Conservation (phyloP, 495 filamentous ascomycete genomes). For the Aspergillus biplanus region DNA sequence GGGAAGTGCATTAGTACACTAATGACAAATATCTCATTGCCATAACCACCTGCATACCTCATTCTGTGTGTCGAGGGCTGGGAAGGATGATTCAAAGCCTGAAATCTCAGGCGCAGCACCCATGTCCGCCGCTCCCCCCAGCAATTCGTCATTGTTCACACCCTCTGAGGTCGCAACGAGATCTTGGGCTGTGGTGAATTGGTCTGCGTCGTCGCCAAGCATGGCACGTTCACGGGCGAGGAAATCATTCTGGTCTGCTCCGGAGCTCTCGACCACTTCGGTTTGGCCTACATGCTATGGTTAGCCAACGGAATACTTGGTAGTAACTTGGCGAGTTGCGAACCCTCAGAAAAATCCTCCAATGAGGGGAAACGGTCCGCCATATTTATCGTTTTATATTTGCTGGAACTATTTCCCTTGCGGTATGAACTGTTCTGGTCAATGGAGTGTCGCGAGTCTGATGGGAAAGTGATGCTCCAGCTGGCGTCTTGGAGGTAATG, state of each 20-base stretch:
- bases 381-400: constrained; percentile 56
- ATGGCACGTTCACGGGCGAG: constrained; percentile 84
- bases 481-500: constrained; percentile 35
- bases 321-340: constrained; percentile 36
- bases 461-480: constrained; percentile 28
- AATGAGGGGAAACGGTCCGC: constrained; percentile 95
- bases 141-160: constrained; percentile 66
- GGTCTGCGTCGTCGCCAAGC: constrained; percentile 88
- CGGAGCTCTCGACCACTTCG: constrained; percentile 51
- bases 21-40: constrained; percentile 2
- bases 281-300: constrained; percentile 57
- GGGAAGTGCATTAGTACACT: constrained; percentile 28
- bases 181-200: constrained; percentile 83
- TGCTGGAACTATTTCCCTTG: constrained; percentile 4
- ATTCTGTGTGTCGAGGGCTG: constrained; percentile 76
- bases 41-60: constrained; percentile 60
- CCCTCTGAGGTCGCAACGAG: constrained; percentile 53
- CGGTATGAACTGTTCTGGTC: not conserved
- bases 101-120: constrained; percentile 55
- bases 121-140: constrained; percentile 64
- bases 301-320: constrained; percentile 27
- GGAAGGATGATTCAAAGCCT: constrained; percentile 87
- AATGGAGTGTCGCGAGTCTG: not conserved
- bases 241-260: constrained; percentile 71
- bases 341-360: constrained; percentile 93